Evolutionary conservation across 1,284 basidiomycete genomes (phyloP).

Genomic region (Leccinum fallax): DNA sequence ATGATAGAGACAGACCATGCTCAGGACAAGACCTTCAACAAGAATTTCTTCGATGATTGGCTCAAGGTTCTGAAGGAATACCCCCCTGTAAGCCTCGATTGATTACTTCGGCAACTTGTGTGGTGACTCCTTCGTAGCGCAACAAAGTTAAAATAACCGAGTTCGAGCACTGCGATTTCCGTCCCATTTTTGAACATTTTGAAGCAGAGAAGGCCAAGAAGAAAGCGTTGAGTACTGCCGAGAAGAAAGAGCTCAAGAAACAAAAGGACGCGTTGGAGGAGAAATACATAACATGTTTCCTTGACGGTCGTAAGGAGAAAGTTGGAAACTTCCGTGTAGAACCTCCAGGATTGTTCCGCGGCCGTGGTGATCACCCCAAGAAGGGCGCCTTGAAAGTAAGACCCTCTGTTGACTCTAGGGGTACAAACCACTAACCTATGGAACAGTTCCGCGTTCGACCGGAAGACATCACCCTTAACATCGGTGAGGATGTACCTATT

Average conservation of each 20-base stretch:
- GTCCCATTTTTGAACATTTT: constrained; percentile 92
- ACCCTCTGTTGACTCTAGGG: constrained; percentile 3
- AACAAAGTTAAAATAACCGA: constrained; percentile 78
- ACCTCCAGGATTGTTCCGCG: constrained; percentile 96
- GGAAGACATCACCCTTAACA: constrained; percentile 94
- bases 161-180: constrained; percentile 90
- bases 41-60: constrained; percentile 97
- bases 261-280: constrained; percentile 83
- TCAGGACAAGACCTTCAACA: constrained; percentile 86
- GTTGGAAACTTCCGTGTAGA: constrained; percentile 98
- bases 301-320: constrained; percentile 97
- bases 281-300: constrained; percentile 82
- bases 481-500: constrained; percentile 71
- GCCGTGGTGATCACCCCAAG: constrained; percentile 97
- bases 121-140: constrained; percentile 42
- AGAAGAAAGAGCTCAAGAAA: constrained; percentile 90
- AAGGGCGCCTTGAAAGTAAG: constrained; percentile 93
- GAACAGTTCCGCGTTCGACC: constrained; percentile 81
- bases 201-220: constrained; percentile 93
- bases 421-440: constrained; percentile 11
- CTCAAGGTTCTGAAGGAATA: constrained; percentile 74
- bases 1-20: constrained; percentile 95
- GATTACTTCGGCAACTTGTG: constrained; percentile 4
- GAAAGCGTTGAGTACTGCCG: constrained; percentile 82
- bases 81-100: constrained; percentile 73